Evolutionary conservation across 352 stramenopile genomes (phyloP), one percentile per base, ranked within the genome.

Genomic region (Globisporangium mamillatum): DNA sequence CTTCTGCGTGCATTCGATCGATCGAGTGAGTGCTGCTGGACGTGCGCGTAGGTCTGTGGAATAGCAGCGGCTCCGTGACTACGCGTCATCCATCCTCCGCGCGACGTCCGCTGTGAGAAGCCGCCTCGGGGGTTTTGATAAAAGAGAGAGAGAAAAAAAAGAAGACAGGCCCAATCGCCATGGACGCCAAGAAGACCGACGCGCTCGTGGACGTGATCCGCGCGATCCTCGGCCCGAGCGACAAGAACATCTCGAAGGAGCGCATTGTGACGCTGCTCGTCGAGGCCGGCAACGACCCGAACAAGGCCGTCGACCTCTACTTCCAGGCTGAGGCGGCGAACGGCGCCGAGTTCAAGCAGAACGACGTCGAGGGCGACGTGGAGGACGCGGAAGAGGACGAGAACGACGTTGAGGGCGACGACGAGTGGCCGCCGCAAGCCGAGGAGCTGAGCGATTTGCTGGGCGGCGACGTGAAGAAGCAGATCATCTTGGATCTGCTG

Each of bases 221-320:
- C 79, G 82, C 80, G 55, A 92, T 93, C 71, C 83, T 93, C 64
- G 86, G 82, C 1, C 77, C 80, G 16, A 81, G 70, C 72, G 78
- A 84, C 76, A 65, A 63, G 55, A 75, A 79, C 46, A 59, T 87
- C 44, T 89, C 86, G 32, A 80, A 81, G 58, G 81, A 92, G 20
- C 78, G 73, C 65, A 92, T 94, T 65, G 55, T 93, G 50, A 73
- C 68, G 74, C 73, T 94, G 59, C 72, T 94, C 7, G n/a, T 66
- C 3, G 66, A 87, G 66, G 84, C 84, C 10, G 74, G 66, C 27
- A 87, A 91, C 67, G 83, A 94, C 68, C 84, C 86, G 18, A 92
- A 94, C 76, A 94, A 94, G 71, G 86, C 84, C 3, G 83, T 94
- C 53, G 84, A 94, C 54, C 62, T 93, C 59, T 93, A 81, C 68